Base-by-base conservation (phyloP, 2,329 filamentous ascomycete genomes). In the Microsporum ferrugineum region DNA sequence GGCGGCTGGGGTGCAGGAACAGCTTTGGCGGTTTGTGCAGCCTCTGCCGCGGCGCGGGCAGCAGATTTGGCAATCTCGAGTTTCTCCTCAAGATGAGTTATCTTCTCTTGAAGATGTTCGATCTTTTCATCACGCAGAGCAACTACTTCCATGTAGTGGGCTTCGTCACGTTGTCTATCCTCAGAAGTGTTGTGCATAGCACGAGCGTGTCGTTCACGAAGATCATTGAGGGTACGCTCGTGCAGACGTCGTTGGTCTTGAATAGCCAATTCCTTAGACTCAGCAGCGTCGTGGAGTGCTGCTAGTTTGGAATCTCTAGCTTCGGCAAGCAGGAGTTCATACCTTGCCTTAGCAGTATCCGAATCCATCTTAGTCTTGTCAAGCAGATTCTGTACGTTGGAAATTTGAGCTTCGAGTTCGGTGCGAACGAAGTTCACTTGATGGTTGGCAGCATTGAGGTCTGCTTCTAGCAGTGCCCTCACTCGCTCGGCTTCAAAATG, bases 21-120 rank as follows among this genome's bases (percentile, higher is more conserved):
- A 7, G 69, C 66, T 65, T 59, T 67, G 27, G 79, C 80, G 23
- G 78, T 79, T 71, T 85, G 85, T 47, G 87, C 88, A 38, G 89
- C 90, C 72, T 87, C 83, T 14, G 84, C 90, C 14, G 91, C 92
- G 41, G 91, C 90, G 63, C 85, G 84, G 7, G 91, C 91, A 36
- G 91, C 91, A 70, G 91, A 85, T 71, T 91, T 91, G 29, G 92
- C 87, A 67, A 97, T 88, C 67, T 95, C 87, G 14, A 99, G 82
- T 73, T 91, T 92, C 72, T 96, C 91, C 72, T 96, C 90, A 1
- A 97, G 80, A 68, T 95, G 88, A 3, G 82, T 76, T 31, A 96
- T 83, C 67, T 89, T 89, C 68, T 96, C 91, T 71, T 95, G 87
- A 27, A 95, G 83, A 71, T 95, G 88, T 67, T 91, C 85, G 2